Conservation (phyloP, 495 filamentous ascomycete species). For the Ascodesmis nigricans region DNA sequence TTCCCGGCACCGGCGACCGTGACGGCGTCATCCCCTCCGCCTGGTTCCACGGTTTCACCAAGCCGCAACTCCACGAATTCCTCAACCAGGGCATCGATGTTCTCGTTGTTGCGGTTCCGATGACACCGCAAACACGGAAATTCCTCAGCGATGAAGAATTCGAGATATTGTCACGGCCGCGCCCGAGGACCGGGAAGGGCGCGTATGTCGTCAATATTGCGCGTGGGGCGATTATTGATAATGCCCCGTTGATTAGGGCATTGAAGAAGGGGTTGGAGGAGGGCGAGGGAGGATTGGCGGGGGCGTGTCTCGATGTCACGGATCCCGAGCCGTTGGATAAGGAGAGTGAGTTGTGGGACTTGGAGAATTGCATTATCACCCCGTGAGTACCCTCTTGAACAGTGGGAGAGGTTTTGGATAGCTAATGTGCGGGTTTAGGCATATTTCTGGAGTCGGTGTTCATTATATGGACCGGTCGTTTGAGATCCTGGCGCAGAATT, state of each 20-base stretch:
- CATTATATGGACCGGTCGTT: conserved; percentile 38
- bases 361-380: conserved; percentile 51
- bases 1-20: conserved; percentile 54
- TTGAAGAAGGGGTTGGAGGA: conserved; percentile 25
- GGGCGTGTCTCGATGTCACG: conserved; percentile 65
- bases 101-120: conserved; percentile 49
- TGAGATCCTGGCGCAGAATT: conserved; percentile 38
- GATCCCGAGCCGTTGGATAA: conserved; percentile 62
- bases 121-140: conserved; percentile 43
- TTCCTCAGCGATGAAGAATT: conserved; percentile 46
- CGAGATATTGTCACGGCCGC: conserved; percentile 27
- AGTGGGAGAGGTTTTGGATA: too few species aligned
- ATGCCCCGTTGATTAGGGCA: conserved; percentile 42
- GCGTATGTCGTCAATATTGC: conserved; percentile 54
- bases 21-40: conserved; percentile 46
- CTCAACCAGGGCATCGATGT: conserved; percentile 48
- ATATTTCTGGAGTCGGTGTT: conserved; percentile 29
- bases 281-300: conserved; percentile 32
- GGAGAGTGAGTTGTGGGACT: conserved; percentile 48
- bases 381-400: too few species aligned
- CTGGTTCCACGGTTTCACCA: conserved; percentile 51
- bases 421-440: too few species aligned
- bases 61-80: conserved; percentile 40
- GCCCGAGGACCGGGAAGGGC: conserved; percentile 25
- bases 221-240: conserved; percentile 47